Evolutionary conservation across 2,329 filamentous ascomycete species (phyloP), one percentile per base, ranked within the genome.

Genomic region (Hawksworthiomyces lignivorus): DNA sequence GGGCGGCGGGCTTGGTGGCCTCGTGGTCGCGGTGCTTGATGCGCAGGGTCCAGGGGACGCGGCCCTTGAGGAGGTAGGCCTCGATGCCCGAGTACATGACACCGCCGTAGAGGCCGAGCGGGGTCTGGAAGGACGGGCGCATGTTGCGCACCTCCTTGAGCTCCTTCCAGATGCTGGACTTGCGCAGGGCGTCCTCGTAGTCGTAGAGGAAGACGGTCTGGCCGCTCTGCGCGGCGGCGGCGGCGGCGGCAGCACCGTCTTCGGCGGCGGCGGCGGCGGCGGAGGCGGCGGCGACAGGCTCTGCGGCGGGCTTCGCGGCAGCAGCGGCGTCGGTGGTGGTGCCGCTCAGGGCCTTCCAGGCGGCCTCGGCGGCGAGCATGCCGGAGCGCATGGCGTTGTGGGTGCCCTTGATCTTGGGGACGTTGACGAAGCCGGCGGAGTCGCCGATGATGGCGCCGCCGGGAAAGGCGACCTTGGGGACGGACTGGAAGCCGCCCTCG

Each of bases 321-420:
- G 26, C 35, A 4, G 32, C 24, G 15, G 14, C 19, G n/a, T 36
- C 29, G 21, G 22, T 14, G 22, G 19, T 26, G 12, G 7, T 26
- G 24, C 81, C 82, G 10, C 72, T 67, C 20, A 98, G 69, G 3
- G 92, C 92, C 20, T 74, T 73, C 72, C 81, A 97, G 3, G 90
- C 80, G 22, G 92, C 86, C 65, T 97, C 87, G 31, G 90, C 92
- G 6, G 92, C 92, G 38, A 98, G 72, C 84, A 98, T 97, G 48
- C 90, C 92, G 2, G 87, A 94, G 58, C 89, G 87, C 87, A 98
- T 97, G 39, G 92, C 88, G 36, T 92, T 96, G 64, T 98, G 92
- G 0, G 90, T 96, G 44, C 92, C 92, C 69, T 98, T 98, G 64
- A 98, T 87, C 70, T 98, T 98, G 50, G 92, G 92, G 14, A 98